Percentiles rank a stretch among this genome's conserved stretches.
These are phyloP conservation scores for Starmerella kuoi DNA, from an alignment of 805 yeast species.

Conservation along the genomic window DNA sequence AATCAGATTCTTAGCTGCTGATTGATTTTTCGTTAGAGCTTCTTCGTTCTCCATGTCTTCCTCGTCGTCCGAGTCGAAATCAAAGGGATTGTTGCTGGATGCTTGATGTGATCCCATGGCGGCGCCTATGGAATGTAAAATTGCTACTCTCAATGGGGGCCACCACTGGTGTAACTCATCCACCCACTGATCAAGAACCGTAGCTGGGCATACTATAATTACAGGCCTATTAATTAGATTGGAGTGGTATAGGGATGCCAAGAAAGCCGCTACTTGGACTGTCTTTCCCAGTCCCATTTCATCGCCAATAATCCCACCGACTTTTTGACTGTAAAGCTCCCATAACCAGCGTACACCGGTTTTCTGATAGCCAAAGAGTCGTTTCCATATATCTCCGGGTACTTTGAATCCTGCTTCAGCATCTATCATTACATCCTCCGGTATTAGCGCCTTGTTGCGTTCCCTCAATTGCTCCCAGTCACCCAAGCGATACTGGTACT, in stretches of 20 bases:
- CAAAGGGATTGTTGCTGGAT: conserved; percentile 19
- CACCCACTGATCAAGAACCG: conserved; percentile 95
- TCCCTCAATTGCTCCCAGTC: conserved; percentile 39
- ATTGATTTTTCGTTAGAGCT: conserved; percentile 24
- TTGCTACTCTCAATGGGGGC: conserved; percentile 83
- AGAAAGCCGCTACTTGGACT: conserved; percentile 76
- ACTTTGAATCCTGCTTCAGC: conserved; percentile 43
- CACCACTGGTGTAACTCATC: conserved; percentile 94
- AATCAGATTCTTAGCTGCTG: conserved; percentile 39
- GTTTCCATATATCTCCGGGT: conserved; percentile 84
- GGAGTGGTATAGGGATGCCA: conserved; percentile 84
- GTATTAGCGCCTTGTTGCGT: conserved; percentile 18
- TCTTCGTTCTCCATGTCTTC: conserved; percentile 33
- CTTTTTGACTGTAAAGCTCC: conserved; percentile 77
- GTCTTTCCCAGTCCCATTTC: conserved; percentile 98
- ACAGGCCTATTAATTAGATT: conserved; percentile 64
- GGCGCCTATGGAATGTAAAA: conserved; percentile 82
- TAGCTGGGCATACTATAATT: conserved; percentile 87
- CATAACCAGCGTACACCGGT: conserved; percentile 97
- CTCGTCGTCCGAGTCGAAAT: conserved; percentile 34
- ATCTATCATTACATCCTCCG: conserved; percentile 36
- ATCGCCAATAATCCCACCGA: conserved; percentile 94
- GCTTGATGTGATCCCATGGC: conserved; percentile 46
- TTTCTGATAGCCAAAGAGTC: conserved; percentile 83
- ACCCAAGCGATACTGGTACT: conserved; percentile 36